Evolutionary conservation across 208 protist genomes (phyloP).

Genomic region (Tritrichomonas musculus): DNA sequence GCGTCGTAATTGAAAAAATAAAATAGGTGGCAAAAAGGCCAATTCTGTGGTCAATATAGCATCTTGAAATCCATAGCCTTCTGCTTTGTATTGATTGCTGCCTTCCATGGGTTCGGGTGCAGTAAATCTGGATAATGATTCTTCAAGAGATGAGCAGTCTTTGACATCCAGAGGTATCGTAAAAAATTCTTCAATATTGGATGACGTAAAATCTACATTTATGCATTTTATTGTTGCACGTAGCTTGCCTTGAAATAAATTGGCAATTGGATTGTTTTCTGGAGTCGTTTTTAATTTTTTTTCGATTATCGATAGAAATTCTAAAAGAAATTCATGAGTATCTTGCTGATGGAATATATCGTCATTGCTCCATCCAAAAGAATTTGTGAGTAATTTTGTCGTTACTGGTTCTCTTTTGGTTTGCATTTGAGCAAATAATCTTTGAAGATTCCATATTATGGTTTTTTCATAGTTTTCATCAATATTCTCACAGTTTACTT

Average conservation of each 20-base stretch:
- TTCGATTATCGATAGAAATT: not conserved
- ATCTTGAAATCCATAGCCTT: constrained; percentile 64
- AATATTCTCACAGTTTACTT: not conserved
- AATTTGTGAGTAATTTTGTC: not conserved
- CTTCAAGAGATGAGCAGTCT: not conserved
- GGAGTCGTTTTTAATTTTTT: not conserved
- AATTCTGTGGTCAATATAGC: constrained; percentile 66
- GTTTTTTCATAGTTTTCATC: not conserved
- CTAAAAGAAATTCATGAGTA: not conserved
- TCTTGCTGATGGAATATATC: not conserved
- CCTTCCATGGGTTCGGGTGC: not conserved
- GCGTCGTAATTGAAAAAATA: not conserved
- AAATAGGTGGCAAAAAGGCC: not conserved
- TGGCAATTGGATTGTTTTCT: not conserved
- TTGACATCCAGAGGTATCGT: not conserved
- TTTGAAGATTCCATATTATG: constrained; percentile 47
- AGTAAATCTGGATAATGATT: not conserved
- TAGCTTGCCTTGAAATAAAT: not conserved
- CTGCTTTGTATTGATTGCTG: constrained; percentile 60
- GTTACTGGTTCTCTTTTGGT: not conserved
- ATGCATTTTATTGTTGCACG: not conserved
- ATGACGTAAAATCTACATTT: not conserved
- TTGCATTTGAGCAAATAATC: not conserved
- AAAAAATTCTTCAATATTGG: not conserved
- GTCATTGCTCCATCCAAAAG: not conserved